A percentile compares a stretch with the other conserved stretches of the same genome.
Conservation (phyloP, 2,329 filamentous ascomycete species). For the Arachnomyces sp. region DNA sequence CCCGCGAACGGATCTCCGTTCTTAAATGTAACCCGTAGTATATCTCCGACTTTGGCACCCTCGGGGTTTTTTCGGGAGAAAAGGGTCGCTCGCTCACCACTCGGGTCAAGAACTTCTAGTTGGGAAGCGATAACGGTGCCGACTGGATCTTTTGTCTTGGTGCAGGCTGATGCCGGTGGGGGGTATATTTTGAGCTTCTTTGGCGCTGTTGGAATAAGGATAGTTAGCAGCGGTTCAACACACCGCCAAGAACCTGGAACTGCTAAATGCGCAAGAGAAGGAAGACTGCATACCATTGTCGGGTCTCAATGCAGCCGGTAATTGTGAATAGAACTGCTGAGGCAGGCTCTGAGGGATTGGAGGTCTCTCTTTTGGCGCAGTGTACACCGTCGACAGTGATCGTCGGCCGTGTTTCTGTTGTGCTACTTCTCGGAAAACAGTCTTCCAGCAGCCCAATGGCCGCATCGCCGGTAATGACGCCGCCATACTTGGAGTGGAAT, state of each 20-base stretch:
- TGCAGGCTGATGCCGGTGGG: constrained; percentile 48
- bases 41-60: constrained; percentile 75
- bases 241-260: neutral
- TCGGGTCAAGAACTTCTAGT: constrained; percentile 71
- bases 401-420: constrained; percentile 42
- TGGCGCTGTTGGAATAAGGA: constrained; percentile 22
- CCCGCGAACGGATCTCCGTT: constrained; percentile 85
- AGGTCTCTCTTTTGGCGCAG: constrained; percentile 32
- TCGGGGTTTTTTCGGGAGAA: constrained; percentile 71
- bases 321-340: constrained; percentile 34
- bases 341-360: constrained; percentile 37
- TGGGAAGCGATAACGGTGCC: constrained; percentile 59
- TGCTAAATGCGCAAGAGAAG: no score
- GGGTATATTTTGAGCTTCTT: constrained; percentile 47
- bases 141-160: constrained; percentile 55
- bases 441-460: constrained; percentile 65
- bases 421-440: constrained; percentile 52
- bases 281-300: constrained; percentile 24
- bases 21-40: constrained; percentile 80
- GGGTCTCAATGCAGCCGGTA: constrained; percentile 32
- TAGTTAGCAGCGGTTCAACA: constrained; percentile 7
- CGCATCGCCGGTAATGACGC: constrained; percentile 50
- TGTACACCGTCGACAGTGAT: constrained; percentile 45
- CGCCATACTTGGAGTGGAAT: constrained; percentile 50
- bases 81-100: constrained; percentile 69